phyloP scores from a whole-genome alignment of 768 basidiomycete genomes.

The Boletus barrowsii region DNA sequence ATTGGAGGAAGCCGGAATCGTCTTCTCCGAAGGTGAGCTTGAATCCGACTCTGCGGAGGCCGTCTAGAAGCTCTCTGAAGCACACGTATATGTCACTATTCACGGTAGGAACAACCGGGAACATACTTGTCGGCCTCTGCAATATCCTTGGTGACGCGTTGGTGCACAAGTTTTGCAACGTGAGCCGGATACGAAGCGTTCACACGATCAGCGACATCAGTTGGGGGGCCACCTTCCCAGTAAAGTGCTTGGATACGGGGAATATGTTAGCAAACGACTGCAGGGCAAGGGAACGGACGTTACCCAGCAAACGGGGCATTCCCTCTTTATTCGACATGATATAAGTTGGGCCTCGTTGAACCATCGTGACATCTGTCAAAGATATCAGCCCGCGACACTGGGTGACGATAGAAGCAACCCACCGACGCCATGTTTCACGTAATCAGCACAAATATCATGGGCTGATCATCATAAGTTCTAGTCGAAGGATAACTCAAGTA shows the following conservation, averaged over 20 bases:
- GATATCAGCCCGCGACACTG: neutral
- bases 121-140: conserved; percentile 55
- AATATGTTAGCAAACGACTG: neutral
- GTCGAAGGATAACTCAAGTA: neutral
- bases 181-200: conserved; percentile 44
- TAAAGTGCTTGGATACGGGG: conserved; percentile 29
- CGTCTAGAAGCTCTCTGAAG: conserved; percentile 50
- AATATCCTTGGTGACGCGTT: conserved; percentile 40
- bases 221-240: conserved; percentile 44
- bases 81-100: neutral
- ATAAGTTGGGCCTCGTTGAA: conserved; percentile 53
- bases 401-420: conserved; percentile 9
- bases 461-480: conserved; percentile 23
- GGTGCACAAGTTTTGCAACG: conserved; percentile 30
- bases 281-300: conserved; percentile 11
- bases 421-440: conserved; percentile 44
- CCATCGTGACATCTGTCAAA: conserved; percentile 43
- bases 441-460: conserved; percentile 51
- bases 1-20: conserved; percentile 47
- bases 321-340: conserved; percentile 47
- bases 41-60: conserved; percentile 57
- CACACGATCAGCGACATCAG: conserved; percentile 54
- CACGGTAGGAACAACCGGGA: neutral
- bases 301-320: conserved; percentile 25
- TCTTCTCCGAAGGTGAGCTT: conserved; percentile 48